A percentile compares a stretch with the other conserved stretches of the same genome.
Conservation (phyloP, 768 basidiomycete species). For the Phlegmacium glaucopus region DNA sequence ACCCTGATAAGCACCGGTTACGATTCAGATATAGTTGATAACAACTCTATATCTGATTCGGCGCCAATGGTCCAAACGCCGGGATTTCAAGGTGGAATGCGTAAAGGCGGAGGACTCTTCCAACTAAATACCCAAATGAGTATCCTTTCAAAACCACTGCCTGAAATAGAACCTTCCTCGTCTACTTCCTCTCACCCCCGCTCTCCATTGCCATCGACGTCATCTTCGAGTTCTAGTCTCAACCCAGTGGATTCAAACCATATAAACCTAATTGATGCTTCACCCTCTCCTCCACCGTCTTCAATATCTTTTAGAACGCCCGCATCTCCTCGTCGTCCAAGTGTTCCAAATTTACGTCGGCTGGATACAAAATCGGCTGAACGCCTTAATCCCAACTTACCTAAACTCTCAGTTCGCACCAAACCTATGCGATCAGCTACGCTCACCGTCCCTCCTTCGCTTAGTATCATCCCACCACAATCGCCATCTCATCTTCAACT, state of each 20-base stretch:
- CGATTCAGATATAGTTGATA: constrained; percentile 23
- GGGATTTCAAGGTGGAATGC: constrained; percentile 6
- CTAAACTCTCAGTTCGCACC: constrained; percentile 61
- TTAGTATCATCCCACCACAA: constrained; percentile 32
- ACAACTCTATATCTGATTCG: neutral
- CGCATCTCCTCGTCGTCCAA: constrained; percentile 56
- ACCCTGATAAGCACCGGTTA: constrained; percentile 46
- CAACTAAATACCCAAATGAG: constrained; percentile 65
- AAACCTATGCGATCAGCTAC: constrained; percentile 58
- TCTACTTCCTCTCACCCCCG: constrained; percentile 31
- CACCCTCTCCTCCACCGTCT: constrained; percentile 68
- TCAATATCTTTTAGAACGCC: constrained; percentile 51
- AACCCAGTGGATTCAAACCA: constrained; percentile 11
- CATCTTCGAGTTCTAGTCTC: constrained; percentile 22
- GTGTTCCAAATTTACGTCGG: constrained; percentile 58
- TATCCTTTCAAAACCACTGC: constrained; percentile 45
- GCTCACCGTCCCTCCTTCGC: constrained; percentile 47
- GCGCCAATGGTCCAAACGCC: constrained; percentile 3
- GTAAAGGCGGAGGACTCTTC: constrained; percentile 49
- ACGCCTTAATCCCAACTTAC: constrained; percentile 41
- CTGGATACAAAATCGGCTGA: constrained; percentile 60
- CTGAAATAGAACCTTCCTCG: constrained; percentile 55
- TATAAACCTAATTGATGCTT: constrained; percentile 32
- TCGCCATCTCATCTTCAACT: constrained; percentile 64
- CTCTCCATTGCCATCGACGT: constrained; percentile 50